Percentiles rank a stretch among this genome's conserved stretches.
These are phyloP conservation scores for Polychaeton citri DNA, from an alignment of 2,329 filamentous ascomycete genomes.

Conservation along the genomic window DNA sequence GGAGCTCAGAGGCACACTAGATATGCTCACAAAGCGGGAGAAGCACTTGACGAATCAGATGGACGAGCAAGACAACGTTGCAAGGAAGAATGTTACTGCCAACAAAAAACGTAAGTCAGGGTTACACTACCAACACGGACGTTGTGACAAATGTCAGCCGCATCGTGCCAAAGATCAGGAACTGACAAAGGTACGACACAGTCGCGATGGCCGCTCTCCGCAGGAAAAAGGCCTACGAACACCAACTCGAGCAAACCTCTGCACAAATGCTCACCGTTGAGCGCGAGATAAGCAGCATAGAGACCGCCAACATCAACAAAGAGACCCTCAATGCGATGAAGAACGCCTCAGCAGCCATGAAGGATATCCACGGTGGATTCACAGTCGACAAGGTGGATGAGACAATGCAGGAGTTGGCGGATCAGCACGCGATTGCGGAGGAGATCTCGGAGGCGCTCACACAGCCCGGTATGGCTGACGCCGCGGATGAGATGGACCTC, in stretches of 20 bases:
- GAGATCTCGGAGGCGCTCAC: slow-evolving; percentile 84
- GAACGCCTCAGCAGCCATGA: slow-evolving; percentile 80
- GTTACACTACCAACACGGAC: background rate
- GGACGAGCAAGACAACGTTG: slow-evolving; percentile 78
- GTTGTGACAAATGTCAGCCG: no score
- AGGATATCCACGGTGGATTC: slow-evolving; percentile 77
- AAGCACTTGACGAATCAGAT: slow-evolving; percentile 84
- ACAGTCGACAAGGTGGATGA: slow-evolving; percentile 91
- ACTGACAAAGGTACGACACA: no score
- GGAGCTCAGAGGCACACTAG: slow-evolving; percentile 71
- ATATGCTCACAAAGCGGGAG: slow-evolving; percentile 96
- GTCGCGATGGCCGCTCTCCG: slow-evolving; percentile 80
- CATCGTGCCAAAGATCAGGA: slow-evolving; percentile 1
- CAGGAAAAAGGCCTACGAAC: slow-evolving; percentile 89
- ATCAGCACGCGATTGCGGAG: slow-evolving; percentile 85
- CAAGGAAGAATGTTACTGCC: slow-evolving; percentile 71
- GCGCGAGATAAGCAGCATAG: slow-evolving; percentile 91
- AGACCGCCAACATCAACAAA: slow-evolving; percentile 96
- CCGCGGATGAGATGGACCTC: slow-evolving; percentile 75
- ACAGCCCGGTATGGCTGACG: slow-evolving; percentile 49
- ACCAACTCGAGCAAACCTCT: slow-evolving; percentile 78
- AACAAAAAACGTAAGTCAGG: slow-evolving; percentile 73
- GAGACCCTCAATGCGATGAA: slow-evolving; percentile 93
- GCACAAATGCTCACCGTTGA: slow-evolving; percentile 86
- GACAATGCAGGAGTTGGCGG: slow-evolving; percentile 84